phyloP scores from a whole-genome alignment of 2,329 filamentous ascomycete genomes.

The Clonostachys rosea region DNA sequence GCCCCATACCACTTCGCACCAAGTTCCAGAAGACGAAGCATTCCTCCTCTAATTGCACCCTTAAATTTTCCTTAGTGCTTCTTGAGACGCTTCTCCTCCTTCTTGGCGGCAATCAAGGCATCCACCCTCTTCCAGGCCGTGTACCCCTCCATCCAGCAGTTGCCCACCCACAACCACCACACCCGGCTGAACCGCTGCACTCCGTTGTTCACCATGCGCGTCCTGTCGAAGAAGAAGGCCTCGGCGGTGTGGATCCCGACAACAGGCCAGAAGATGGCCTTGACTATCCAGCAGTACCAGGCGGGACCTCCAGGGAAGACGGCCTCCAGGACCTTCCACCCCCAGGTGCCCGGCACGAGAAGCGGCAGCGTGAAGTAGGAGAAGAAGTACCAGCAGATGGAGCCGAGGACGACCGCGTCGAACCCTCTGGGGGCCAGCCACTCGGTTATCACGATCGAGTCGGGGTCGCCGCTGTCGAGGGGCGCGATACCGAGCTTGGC shows the following conservation, averaged over 20 bases:
- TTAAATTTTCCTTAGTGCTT: constrained; percentile 23
- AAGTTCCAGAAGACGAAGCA: background rate
- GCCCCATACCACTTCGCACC: no score
- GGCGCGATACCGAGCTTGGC: constrained; percentile 34
- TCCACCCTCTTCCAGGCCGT: constrained; percentile 48
- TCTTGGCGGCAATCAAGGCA: constrained; percentile 35
- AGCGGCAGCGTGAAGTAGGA: constrained; percentile 41
- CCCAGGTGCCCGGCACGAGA: constrained; percentile 44
- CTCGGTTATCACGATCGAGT: constrained; percentile 33
- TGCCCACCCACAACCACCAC: constrained; percentile 52
- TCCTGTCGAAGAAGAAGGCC: constrained; percentile 44
- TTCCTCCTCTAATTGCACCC: background rate
- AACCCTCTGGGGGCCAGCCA: constrained; percentile 35
- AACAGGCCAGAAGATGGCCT: constrained; percentile 52
- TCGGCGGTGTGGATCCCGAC: constrained; percentile 63
- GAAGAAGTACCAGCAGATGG: constrained; percentile 49
- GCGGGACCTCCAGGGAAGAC: constrained; percentile 53
- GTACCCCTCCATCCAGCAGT: constrained; percentile 49
- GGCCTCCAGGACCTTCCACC: constrained; percentile 43
- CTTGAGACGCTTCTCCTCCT: constrained; percentile 26
- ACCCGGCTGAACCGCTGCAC: constrained; percentile 36
- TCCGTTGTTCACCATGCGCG: constrained; percentile 39
- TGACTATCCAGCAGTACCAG: constrained; percentile 55
- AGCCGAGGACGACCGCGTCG: constrained; percentile 48
- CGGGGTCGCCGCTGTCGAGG: constrained; percentile 38